Percentiles rank a stretch among this genome's conserved stretches.
Evolutionary conservation across 805 yeast species (phyloP).

Genomic region (Yarrowia deformans): DNA sequence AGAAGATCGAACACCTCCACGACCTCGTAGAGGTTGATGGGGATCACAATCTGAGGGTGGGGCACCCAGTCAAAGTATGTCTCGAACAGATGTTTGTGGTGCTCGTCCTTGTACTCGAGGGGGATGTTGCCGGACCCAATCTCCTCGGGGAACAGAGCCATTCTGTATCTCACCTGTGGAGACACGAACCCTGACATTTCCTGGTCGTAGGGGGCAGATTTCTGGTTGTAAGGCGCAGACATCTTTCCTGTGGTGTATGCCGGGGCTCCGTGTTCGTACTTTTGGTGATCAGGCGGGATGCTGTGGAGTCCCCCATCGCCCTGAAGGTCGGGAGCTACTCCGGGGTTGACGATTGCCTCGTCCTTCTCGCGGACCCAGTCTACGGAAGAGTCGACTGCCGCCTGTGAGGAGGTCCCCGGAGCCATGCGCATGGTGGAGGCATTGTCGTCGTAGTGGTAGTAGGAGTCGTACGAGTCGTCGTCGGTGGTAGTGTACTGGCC

Average conservation of each 20-base stretch:
- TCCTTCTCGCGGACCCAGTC: constrained; percentile 37
- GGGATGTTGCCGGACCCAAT: constrained; percentile 16
- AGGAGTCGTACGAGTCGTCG: constrained; percentile 32
- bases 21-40: constrained; percentile 54
- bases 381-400: constrained; percentile 30
- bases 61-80: constrained; percentile 30
- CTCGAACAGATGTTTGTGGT: constrained; percentile 12
- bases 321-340: constrained; percentile 25
- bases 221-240: constrained; percentile 33
- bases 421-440: constrained; percentile 32
- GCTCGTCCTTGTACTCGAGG: constrained; percentile 16
- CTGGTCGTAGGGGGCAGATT: constrained; percentile 31
- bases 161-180: constrained; percentile 28
- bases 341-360: constrained; percentile 29
- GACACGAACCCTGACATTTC: constrained; percentile 32
- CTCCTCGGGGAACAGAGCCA: constrained; percentile 33
- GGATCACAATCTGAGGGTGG: constrained; percentile 38
- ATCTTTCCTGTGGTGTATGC: constrained; percentile 11
- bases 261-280: constrained; percentile 14
- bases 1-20: constrained; percentile 63
- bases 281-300: constrained; percentile 32
- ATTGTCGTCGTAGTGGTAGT: constrained; percentile 15
- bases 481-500: constrained; percentile 33
- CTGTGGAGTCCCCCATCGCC: constrained; percentile 7
- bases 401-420: constrained; percentile 12